phyloP scores from a whole-genome alignment of 2,329 filamentous ascomycete species.

The Bipolaris victoriae region DNA sequence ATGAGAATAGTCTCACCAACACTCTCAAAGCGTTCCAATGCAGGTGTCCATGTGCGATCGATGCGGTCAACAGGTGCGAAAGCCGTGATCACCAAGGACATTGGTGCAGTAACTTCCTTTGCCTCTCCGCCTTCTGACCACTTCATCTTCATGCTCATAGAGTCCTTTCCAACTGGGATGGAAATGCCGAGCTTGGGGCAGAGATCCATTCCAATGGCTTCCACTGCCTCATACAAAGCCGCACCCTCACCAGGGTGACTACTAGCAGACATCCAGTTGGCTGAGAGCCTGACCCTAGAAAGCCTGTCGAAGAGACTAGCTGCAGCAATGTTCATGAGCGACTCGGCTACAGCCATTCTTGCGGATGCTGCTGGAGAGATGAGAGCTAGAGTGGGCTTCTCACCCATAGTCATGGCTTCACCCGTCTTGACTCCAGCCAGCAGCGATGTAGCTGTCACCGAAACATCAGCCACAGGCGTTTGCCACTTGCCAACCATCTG shows the following conservation, averaged over 20 bases:
- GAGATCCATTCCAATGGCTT: slow-evolving; percentile 89
- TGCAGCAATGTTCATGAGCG: slow-evolving; percentile 89
- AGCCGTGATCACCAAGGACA: slow-evolving; percentile 89
- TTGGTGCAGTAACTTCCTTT: slow-evolving; percentile 88
- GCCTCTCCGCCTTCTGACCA: slow-evolving; percentile 71
- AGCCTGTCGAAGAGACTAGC: slow-evolving; percentile 75
- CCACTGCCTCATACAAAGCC: slow-evolving; percentile 88
- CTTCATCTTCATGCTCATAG: slow-evolving; percentile 97
- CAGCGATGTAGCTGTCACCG: slow-evolving; percentile 86
- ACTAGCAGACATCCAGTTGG: slow-evolving; percentile 99
- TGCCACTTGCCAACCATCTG: slow-evolving; percentile 99
- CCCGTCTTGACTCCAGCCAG: slow-evolving; percentile 75
- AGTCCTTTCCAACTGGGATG: slow-evolving; percentile 97
- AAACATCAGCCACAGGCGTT: slow-evolving; percentile 89
- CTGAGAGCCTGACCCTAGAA: slow-evolving; percentile 82
- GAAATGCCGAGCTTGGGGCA: slow-evolving; percentile 89
- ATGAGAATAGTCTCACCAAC: slow-evolving; percentile 88
- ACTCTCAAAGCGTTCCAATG: slow-evolving; percentile 80
- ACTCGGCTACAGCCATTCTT: slow-evolving; percentile 94
- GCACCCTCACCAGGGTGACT: slow-evolving; percentile 92
- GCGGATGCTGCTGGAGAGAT: slow-evolving; percentile 90
- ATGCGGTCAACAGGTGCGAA: slow-evolving; percentile 85
- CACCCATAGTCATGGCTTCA: slow-evolving; percentile 98
- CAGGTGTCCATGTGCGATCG: slow-evolving; percentile 90
- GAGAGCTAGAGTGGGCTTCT: slow-evolving; percentile 85